These are phyloP conservation scores for Calonectria naviculata DNA, from an alignment of 2,329 filamentous ascomycete genomes.

Conservation along the genomic window DNA sequence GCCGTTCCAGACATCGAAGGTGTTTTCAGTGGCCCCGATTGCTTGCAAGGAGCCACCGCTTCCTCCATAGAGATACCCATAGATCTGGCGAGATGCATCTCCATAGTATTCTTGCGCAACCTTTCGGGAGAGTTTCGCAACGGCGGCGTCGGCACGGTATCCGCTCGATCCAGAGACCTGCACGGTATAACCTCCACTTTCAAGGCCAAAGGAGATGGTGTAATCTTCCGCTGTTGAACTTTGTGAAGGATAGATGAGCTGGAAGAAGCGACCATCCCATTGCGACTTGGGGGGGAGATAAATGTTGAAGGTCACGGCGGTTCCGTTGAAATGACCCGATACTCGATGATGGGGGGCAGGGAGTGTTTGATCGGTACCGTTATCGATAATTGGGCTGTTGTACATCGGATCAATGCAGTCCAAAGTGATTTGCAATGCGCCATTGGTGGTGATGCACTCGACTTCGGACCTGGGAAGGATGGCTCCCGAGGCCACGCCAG, in stretches of 20 bases:
- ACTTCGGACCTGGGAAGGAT: neutral
- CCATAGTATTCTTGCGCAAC: slow-evolving; percentile 29
- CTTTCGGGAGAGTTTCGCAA: slow-evolving; percentile 29
- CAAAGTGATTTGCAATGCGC: slow-evolving; percentile 3
- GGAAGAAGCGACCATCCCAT: slow-evolving; percentile 35
- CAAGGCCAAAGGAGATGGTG: slow-evolving; percentile 24
- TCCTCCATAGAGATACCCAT: slow-evolving; percentile 35
- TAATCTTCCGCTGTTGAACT: slow-evolving; percentile 22
- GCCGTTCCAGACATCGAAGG: slow-evolving; percentile 35
- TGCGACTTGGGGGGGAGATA: slow-evolving; percentile 30
- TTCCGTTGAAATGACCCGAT: slow-evolving; percentile 30
- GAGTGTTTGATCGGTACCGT: slow-evolving; percentile 1
- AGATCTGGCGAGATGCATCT: slow-evolving; percentile 11
- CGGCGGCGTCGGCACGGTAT: slow-evolving; percentile 35
- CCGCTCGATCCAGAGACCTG: slow-evolving; percentile 24
- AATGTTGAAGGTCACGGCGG: slow-evolving; percentile 32
- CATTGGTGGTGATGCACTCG: neutral
- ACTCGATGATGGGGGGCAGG: slow-evolving; percentile 28
- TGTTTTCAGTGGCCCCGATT: slow-evolving; percentile 34
- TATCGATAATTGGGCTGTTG: slow-evolving; percentile 18
- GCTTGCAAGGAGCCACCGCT: slow-evolving; percentile 35
- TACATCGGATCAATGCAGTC: slow-evolving; percentile 29
- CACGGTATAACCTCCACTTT: slow-evolving; percentile 33
- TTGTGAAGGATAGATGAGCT: slow-evolving; percentile 30
- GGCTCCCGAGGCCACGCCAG: neutral